Percentiles rank a stretch among this genome's conserved stretches.
These are phyloP conservation scores for Phalaenopsis hybrid DNA, from an alignment of 116 monocot species.

Conservation along the genomic window DNA sequence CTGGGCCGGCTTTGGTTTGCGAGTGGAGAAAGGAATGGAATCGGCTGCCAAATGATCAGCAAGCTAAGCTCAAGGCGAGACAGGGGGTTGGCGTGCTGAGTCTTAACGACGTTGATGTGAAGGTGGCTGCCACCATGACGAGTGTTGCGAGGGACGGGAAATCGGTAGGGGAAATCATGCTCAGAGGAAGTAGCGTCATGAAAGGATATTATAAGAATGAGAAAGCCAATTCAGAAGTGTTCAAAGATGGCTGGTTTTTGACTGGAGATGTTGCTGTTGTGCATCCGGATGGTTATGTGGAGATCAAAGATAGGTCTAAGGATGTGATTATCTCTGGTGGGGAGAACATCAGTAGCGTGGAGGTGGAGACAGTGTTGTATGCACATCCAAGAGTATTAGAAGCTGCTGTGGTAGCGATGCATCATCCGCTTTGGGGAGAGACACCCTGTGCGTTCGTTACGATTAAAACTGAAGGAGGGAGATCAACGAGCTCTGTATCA, in stretches of 20 bases:
- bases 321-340: slow-evolving; percentile 83
- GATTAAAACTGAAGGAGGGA: neutral
- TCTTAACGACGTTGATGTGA: slow-evolving; percentile 41
- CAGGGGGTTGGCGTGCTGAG: slow-evolving; percentile 54
- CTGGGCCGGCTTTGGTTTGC: slow-evolving; percentile 66
- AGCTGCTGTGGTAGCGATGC: slow-evolving; percentile 72
- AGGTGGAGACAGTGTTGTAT: slow-evolving; percentile 64
- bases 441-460: slow-evolving; percentile 67
- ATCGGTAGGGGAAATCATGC: slow-evolving; percentile 58
- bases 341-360: slow-evolving; percentile 79
- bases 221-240: slow-evolving; percentile 23
- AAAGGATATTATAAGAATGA: slow-evolving; percentile 68
- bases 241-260: slow-evolving; percentile 53
- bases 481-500: neutral
- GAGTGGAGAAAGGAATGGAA: slow-evolving; percentile 64
- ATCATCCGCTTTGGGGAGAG: slow-evolving; percentile 67
- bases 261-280: slow-evolving; percentile 69
- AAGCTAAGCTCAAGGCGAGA: slow-evolving; percentile 36
- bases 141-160: slow-evolving; percentile 52
- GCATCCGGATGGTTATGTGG: slow-evolving; percentile 62
- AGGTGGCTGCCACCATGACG: slow-evolving; percentile 14
- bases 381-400: slow-evolving; percentile 40
- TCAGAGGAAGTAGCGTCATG: slow-evolving; percentile 66
- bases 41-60: neutral
- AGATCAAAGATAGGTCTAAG: slow-evolving; percentile 70